Evolutionary conservation across 345 rosid species (phyloP).

Genomic region (Populus ilicifolia): DNA sequence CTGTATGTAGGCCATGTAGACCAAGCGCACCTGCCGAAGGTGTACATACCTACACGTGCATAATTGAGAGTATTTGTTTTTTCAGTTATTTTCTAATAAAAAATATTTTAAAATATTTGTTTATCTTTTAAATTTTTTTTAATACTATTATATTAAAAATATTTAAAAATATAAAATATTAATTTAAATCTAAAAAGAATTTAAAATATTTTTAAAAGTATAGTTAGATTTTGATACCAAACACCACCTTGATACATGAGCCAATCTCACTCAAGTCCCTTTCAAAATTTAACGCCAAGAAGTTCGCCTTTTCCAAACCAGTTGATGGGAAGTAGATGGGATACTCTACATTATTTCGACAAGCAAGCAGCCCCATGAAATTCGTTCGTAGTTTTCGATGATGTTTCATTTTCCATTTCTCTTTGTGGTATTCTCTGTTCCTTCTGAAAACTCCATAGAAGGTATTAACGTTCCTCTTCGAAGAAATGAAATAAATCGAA

Average conservation of each 20-base stretch:
- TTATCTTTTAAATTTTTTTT: too few species aligned
- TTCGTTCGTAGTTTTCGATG: neutral
- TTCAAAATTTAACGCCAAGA: neutral
- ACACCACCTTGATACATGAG: neutral
- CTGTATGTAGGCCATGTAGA: too few species aligned
- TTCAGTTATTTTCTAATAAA: fast-evolving
- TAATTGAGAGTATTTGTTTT: too few species aligned
- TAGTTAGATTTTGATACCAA: too few species aligned
- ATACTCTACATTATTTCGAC: neutral
- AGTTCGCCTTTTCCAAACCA: neutral
- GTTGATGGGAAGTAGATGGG: neutral
- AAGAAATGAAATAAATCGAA: neutral
- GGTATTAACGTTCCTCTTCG: neutral
- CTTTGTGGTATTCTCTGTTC: neutral
- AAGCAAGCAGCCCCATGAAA: neutral
- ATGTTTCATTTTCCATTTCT: neutral
- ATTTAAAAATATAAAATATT: too few species aligned
- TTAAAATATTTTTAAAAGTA: too few species aligned
- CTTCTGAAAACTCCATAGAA: neutral
- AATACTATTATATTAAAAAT: too few species aligned
- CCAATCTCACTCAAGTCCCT: neutral
- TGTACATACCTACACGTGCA: too few species aligned
- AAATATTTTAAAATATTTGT: too few species aligned
- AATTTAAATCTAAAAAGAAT: too few species aligned
- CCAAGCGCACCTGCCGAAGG: too few species aligned